These are phyloP conservation scores for Daldinia sp. DNA, from an alignment of 2,329 filamentous ascomycete genomes.

Conservation along the genomic window DNA sequence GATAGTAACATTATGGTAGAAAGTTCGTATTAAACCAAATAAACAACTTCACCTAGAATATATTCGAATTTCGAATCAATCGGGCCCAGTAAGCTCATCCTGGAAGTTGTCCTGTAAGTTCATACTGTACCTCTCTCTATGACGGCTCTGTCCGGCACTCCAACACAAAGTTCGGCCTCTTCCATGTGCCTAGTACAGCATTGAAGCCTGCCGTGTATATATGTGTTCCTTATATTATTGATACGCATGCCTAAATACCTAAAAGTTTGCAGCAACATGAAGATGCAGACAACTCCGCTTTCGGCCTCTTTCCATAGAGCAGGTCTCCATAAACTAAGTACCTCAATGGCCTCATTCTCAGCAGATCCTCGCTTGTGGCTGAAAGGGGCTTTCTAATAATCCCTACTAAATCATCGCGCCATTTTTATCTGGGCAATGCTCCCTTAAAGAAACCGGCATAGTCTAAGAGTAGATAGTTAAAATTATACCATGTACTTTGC, in stretches of 20 bases:
- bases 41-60: conserved; percentile 16
- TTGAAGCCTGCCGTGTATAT: conserved; percentile 2
- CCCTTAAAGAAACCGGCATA: conserved; percentile 23
- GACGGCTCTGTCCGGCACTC: not conserved
- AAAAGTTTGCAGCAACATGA: conserved; percentile 16
- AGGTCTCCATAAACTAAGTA: conserved; percentile 4
- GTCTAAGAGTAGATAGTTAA: conserved; percentile 21
- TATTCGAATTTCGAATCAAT: conserved; percentile 20
- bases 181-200: conserved; percentile 1
- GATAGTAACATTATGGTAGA: conserved; percentile 8
- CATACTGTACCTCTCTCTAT: not conserved
- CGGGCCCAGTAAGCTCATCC: conserved; percentile 7
- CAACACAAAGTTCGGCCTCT: conserved; percentile 2
- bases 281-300: conserved; percentile 29
- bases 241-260: conserved; percentile 24
- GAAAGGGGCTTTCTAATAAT: conserved; percentile 23
- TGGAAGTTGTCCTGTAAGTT: too few relatives aligned
- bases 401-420: conserved; percentile 29
- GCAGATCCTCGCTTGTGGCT: conserved; percentile 30
- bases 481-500: conserved; percentile 3
- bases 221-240: conserved; percentile 25
- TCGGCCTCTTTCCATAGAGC: conserved; percentile 24
- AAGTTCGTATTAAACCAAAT: conserved; percentile 8
- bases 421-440: conserved; percentile 32
- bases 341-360: conserved; percentile 37